A percentile compares a stretch with the other conserved stretches of the same genome.
phyloP scores from a whole-genome alignment of 176 grass and related monocot genomes.

The Poa pratensis region DNA sequence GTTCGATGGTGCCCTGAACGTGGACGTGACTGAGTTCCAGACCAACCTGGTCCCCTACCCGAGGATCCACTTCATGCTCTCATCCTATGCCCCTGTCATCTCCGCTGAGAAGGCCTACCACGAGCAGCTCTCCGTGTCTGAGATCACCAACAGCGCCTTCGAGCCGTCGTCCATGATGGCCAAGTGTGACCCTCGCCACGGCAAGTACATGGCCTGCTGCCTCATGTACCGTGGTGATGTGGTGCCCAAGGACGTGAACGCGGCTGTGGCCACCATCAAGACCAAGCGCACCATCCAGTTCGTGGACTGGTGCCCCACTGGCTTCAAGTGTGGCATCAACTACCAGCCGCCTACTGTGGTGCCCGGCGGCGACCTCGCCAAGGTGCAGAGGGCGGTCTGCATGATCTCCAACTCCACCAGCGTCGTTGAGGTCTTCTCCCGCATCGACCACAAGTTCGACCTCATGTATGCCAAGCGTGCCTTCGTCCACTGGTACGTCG shows the following conservation, averaged over 20 bases:
- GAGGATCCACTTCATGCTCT: slow-evolving; percentile 87
- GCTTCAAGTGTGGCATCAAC: slow-evolving; percentile 93
- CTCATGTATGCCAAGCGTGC: slow-evolving; percentile 90
- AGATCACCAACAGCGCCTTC: slow-evolving; percentile 88
- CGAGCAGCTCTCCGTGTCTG: slow-evolving; percentile 78
- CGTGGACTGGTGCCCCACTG: slow-evolving; percentile 87
- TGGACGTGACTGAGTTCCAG: slow-evolving; percentile 87
- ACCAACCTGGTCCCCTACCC: slow-evolving; percentile 91
- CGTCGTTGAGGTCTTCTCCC: slow-evolving; percentile 77
- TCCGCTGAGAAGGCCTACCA: slow-evolving; percentile 76
- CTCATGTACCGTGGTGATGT: slow-evolving; percentile 92
- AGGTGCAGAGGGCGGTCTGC: slow-evolving; percentile 80
- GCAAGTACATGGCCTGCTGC: slow-evolving; percentile 92
- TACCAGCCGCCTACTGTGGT: slow-evolving; percentile 79
- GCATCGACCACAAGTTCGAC: slow-evolving; percentile 90
- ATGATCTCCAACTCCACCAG: slow-evolving; percentile 96
- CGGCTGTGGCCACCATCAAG: slow-evolving; percentile 79
- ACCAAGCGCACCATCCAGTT: slow-evolving; percentile 91
- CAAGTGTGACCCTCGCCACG: slow-evolving; percentile 74
- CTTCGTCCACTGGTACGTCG: slow-evolving; percentile 53
- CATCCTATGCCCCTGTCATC: slow-evolving; percentile 81
- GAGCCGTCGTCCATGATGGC: slow-evolving; percentile 90
- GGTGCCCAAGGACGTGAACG: slow-evolving; percentile 89
- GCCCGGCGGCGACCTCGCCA: slow-evolving; percentile 79
- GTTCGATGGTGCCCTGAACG: slow-evolving; percentile 86